Conservation (phyloP, 768 basidiomycete species). For the Naganishia randhawae region DNA sequence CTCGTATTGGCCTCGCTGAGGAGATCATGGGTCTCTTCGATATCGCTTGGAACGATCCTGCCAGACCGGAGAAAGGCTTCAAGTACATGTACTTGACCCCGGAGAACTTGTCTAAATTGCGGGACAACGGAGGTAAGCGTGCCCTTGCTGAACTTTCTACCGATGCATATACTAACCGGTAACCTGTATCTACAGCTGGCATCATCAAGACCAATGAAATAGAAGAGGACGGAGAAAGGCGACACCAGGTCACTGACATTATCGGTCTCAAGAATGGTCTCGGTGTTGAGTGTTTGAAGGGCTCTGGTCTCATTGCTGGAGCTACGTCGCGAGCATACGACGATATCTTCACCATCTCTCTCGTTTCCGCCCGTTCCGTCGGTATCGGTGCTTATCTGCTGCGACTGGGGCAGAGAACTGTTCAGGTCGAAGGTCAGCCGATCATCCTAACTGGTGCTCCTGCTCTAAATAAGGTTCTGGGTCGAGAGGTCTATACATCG, state of each 20-base stretch:
- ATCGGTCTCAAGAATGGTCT: slow-evolving; percentile 96
- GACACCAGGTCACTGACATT: slow-evolving; percentile 91
- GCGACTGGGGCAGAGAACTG: slow-evolving; percentile 91
- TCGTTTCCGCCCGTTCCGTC: slow-evolving; percentile 96
- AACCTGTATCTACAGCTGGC: slow-evolving; percentile 50
- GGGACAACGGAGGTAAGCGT: slow-evolving; percentile 66
- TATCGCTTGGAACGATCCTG: slow-evolving; percentile 79
- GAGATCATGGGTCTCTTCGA: slow-evolving; percentile 83
- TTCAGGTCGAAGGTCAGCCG: slow-evolving; percentile 98
- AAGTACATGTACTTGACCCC: slow-evolving; percentile 92
- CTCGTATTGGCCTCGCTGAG: slow-evolving; percentile 91
- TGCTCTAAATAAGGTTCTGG: slow-evolving; percentile 97
- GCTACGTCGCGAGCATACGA: slow-evolving; percentile 98
- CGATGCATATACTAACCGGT: background rate
- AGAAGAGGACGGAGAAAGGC: slow-evolving; percentile 76
- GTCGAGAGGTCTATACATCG: slow-evolving; percentile 97
- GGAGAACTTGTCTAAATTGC: slow-evolving; percentile 81
- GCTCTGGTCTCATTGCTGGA: slow-evolving; percentile 96
- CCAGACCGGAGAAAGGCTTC: slow-evolving; percentile 87
- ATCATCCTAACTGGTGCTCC: slow-evolving; percentile 97
- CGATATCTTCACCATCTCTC: slow-evolving; percentile 98
- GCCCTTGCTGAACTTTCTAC: background rate
- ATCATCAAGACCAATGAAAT: slow-evolving; percentile 78
- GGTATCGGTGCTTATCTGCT: slow-evolving; percentile 99
- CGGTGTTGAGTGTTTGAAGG: slow-evolving; percentile 91